These are phyloP conservation scores for Quercus rubra DNA, from an alignment of 306 rosid species.

Conservation along the genomic window DNA sequence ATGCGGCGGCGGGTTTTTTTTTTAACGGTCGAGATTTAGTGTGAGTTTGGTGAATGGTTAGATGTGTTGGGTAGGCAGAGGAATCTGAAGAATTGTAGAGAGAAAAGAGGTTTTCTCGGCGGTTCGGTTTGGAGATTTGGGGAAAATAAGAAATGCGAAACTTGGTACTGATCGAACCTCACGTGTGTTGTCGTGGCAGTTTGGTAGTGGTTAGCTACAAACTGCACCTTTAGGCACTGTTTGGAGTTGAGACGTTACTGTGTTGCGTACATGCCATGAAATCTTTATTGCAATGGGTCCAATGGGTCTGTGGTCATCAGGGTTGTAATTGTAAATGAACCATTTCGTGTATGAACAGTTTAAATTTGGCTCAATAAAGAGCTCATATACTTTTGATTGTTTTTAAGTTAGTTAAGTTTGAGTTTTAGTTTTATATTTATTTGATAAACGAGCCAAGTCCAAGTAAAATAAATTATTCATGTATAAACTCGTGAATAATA, in stretches of 20 bases:
- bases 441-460: too few species aligned
- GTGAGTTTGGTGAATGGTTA: constrained; percentile 8
- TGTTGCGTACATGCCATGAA: not conserved
- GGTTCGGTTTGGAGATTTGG: constrained; percentile 8
- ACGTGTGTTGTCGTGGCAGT: constrained; percentile 18
- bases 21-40: constrained; percentile 26
- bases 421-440: too few species aligned
- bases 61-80: not conserved
- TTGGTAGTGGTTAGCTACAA: not conserved
- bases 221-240: not conserved
- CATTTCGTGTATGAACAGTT: too few species aligned
- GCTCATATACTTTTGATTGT: too few species aligned
- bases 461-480: too few species aligned
- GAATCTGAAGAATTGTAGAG: constrained; percentile 39
- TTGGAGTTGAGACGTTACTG: not conserved
- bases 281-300: not conserved
- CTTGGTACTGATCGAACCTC: not conserved
- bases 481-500: too few species aligned
- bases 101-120: constrained; percentile 20
- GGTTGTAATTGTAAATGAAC: too few species aligned
- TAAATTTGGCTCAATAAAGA: too few species aligned
- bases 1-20: not conserved
- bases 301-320: too few species aligned
- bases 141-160: not conserved
- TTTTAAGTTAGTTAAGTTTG: too few species aligned